Evolutionary conservation across 345 rosid species (phyloP).

Genomic region (Hypericum androsaemum): DNA sequence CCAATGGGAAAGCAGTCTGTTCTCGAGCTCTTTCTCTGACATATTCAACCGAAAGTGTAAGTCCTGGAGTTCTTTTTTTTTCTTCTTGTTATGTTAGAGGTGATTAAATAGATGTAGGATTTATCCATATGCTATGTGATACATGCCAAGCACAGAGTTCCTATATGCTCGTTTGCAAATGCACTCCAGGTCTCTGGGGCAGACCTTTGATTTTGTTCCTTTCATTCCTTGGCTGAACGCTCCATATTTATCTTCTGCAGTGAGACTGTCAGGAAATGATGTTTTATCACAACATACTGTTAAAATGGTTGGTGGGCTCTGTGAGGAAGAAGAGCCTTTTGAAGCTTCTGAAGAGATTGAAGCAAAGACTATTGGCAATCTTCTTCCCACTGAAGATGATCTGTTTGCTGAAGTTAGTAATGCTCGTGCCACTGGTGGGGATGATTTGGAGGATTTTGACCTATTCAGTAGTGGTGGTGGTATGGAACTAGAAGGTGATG

Average conservation of each 20-base stretch:
- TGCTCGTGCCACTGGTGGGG: slow-evolving; percentile 33
- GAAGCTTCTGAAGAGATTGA: slow-evolving; percentile 76
- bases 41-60: slow-evolving; percentile 4
- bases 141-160: too few relatives aligned
- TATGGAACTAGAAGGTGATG: slow-evolving; percentile 71
- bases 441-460: slow-evolving; percentile 74
- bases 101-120: background rate
- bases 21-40: slow-evolving; percentile 11
- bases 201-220: too few relatives aligned
- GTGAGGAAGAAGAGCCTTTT: slow-evolving; percentile 39
- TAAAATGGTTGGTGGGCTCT: background rate
- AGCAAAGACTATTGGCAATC: slow-evolving; percentile 81
- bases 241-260: slow-evolving; percentile 3
- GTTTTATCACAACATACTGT: background rate
- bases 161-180: too few relatives aligned
- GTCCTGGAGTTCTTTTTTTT: background rate
- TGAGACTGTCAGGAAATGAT: slow-evolving; percentile 3
- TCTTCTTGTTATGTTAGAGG: background rate
- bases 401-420: slow-evolving; percentile 75
- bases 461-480: slow-evolving; percentile 89
- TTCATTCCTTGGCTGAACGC: background rate
- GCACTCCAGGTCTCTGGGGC: too few relatives aligned
- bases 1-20: slow-evolving; percentile 8
- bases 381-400: slow-evolving; percentile 91
- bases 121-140: background rate